Percentiles rank a stretch among this genome's conserved stretches.
Evolutionary conservation across 208 protist genomes (phyloP).

Genomic region (Crithidia expoeki): DNA sequence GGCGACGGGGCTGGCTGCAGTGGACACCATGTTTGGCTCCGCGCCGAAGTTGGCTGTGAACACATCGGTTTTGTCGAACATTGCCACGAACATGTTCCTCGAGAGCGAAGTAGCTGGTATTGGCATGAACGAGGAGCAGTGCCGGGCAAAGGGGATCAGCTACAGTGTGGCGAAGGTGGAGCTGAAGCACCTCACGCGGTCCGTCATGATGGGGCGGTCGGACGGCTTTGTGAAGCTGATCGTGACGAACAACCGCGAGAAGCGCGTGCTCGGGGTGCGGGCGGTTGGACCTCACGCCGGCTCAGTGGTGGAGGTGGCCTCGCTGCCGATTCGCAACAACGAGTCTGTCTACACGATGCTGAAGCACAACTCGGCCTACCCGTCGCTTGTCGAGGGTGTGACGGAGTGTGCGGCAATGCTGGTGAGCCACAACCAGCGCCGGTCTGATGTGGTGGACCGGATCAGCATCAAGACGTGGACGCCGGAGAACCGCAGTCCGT

Average conservation of each 20-base stretch:
- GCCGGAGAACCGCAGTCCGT: background rate
- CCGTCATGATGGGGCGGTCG: conserved; percentile 48
- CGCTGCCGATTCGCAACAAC: conserved; percentile 55
- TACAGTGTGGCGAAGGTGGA: conserved; percentile 59
- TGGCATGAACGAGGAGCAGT: conserved; percentile 73
- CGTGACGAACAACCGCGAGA: conserved; percentile 68
- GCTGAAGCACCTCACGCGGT: conserved; percentile 50
- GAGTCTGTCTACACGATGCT: conserved; percentile 68
- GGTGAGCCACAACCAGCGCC: conserved; percentile 42
- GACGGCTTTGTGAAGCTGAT: conserved; percentile 78
- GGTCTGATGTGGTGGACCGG: conserved; percentile 44
- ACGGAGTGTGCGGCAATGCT: conserved; percentile 70
- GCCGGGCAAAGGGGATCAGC: conserved; percentile 41
- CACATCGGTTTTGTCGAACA: conserved; percentile 34
- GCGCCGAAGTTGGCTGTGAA: conserved; percentile 29
- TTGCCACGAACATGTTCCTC: conserved; percentile 60
- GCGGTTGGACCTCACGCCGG: conserved; percentile 62
- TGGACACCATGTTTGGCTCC: conserved; percentile 70
- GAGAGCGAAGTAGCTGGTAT: conserved; percentile 68
- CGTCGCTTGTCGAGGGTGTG: conserved; percentile 55
- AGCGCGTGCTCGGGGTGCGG: conserved; percentile 67
- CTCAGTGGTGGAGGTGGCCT: conserved; percentile 70
- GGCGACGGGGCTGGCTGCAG: conserved; percentile 44
- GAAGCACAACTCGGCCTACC: conserved; percentile 59
- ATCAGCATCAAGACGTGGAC: conserved; percentile 44